These are phyloP conservation scores for Sarocladium brachiariae DNA, from an alignment of 2,329 filamentous ascomycete genomes.

Conservation along the genomic window DNA sequence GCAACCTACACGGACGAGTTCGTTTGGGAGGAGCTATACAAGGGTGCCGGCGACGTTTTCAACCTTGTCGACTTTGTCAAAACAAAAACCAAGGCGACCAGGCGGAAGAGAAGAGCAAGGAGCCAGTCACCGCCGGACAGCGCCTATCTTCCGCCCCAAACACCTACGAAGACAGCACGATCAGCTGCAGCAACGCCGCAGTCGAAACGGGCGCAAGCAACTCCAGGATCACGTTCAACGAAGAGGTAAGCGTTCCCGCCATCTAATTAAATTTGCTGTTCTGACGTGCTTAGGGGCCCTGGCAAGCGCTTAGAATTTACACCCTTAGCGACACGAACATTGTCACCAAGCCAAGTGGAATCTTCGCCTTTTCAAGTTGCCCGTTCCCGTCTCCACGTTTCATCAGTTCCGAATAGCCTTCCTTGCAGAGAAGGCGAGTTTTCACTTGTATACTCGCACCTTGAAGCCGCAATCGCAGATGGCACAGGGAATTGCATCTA, in stretches of 20 bases:
- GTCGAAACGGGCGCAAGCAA: slow-evolving; percentile 22
- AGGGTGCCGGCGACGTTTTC: slow-evolving; percentile 56
- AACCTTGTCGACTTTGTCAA: slow-evolving; percentile 61
- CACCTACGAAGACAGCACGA: slow-evolving; percentile 28
- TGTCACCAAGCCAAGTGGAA: slow-evolving; percentile 68
- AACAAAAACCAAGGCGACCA: slow-evolving; percentile 63
- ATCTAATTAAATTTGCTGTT: not conserved
- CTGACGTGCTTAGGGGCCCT: slow-evolving; percentile 18
- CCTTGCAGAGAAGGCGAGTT: slow-evolving; percentile 93
- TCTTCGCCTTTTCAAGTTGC: slow-evolving; percentile 89
- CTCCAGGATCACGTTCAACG: slow-evolving; percentile 24
- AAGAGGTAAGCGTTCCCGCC: slow-evolving; percentile 20
- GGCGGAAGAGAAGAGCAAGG: slow-evolving; percentile 23
- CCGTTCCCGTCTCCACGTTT: slow-evolving; percentile 82
- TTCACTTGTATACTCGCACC: slow-evolving; percentile 81
- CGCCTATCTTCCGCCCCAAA: slow-evolving; percentile 28
- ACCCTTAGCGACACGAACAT: slow-evolving; percentile 78
- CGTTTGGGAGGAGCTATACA: slow-evolving; percentile 79
- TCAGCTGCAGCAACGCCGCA: slow-evolving; percentile 22
- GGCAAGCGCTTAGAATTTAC: slow-evolving; percentile 85
- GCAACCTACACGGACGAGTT: slow-evolving; percentile 91
- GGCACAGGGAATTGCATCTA: slow-evolving; percentile 96
- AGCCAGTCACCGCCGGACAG: slow-evolving; percentile 25
- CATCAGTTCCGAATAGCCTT: slow-evolving; percentile 80
- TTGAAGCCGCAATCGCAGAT: slow-evolving; percentile 89